Percentiles rank a stretch among this genome's conserved stretches.
Conservation (phyloP, 257 asterid genomes). For the Plantago major region DNA sequence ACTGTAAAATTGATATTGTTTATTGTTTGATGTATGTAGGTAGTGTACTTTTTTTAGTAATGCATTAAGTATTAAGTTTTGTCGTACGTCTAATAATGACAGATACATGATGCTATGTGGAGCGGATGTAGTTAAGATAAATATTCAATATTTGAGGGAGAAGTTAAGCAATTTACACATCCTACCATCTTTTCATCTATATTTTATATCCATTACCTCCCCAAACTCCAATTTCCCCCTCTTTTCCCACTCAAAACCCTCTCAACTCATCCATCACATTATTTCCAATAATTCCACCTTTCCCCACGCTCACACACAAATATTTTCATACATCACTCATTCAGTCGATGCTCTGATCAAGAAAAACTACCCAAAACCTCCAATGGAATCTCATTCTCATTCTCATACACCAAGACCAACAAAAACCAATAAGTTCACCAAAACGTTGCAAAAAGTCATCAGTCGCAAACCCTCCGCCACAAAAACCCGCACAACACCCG, state of each 20-base stretch:
- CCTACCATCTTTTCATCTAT: background rate
- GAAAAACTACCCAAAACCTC: background rate
- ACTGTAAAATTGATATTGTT: too few relatives aligned
- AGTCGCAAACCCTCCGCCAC: conserved; percentile 33
- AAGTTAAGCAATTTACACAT: background rate
- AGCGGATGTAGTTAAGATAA: too few relatives aligned
- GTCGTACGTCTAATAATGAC: too few relatives aligned
- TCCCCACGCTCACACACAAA: background rate
- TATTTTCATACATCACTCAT: background rate
- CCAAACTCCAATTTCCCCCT: background rate
- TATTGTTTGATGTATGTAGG: too few relatives aligned
- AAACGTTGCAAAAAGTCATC: conserved; percentile 54
- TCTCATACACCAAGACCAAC: conserved; percentile 29
- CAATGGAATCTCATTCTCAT: conserved; percentile 64
- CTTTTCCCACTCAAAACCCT: background rate
- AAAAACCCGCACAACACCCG: conserved; percentile 41
- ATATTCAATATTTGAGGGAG: too few relatives aligned
- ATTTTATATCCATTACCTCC: conserved; percentile 3
- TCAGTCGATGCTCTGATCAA: conserved; percentile 18
- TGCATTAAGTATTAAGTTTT: too few relatives aligned
- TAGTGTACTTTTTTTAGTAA: too few relatives aligned
- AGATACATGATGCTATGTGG: too few relatives aligned
- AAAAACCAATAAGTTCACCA: conserved; percentile 48
- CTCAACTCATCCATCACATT: background rate
- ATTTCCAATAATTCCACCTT: background rate